Evolutionary conservation across 768 basidiomycete genomes (phyloP), one percentile per base, ranked within the genome.

Genomic region (Pisolithus orientalis): DNA sequence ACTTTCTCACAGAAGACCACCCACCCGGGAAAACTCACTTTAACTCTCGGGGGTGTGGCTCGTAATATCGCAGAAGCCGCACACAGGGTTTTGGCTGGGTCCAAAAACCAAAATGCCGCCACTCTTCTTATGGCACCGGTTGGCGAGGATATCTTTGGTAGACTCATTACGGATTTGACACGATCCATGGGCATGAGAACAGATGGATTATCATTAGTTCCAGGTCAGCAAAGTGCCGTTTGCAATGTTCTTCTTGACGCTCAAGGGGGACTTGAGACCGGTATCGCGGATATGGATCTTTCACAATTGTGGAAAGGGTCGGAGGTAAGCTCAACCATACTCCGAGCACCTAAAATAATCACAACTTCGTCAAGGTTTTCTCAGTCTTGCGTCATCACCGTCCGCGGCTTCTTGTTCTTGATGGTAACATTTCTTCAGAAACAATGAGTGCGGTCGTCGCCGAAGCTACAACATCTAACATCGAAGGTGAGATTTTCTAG

Each of bases 61-160:
- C 84, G 94, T n/a, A 99, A 99, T 65, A 82, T 99, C 40, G 89
- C 94, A 2, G 94, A 97, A 66, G 90, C 93, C 1, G 79, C 92
- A 6, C 84, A 90, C 64, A 81, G 89, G 28, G 66, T 86, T 5
- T 63, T 84, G 54, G 61, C 70, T 40, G 55, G 45, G 38, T 66
- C 68, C 6, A 58, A 69, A 8, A 58, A 61, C 17, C 53, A 51
- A 11, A 51, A 60, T 16, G 28, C 56, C 11, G 68, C 75, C 6
- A 75, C 80, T 1, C 57, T 91, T 11, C 75, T 99, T 39, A 70
- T 97, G 6, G 81, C 94, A 3, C 81, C 87, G 1, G 63, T 95
- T 10, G 93, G 90, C 1, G 59, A 77, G 45, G 95, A 98, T 68
- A 64, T 77, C 1, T 87, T 94, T 62, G 95, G 90, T 0, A 72